These are phyloP conservation scores for Myxozyma melibiosi DNA, from an alignment of 805 yeast genomes.

Conservation along the genomic window DNA sequence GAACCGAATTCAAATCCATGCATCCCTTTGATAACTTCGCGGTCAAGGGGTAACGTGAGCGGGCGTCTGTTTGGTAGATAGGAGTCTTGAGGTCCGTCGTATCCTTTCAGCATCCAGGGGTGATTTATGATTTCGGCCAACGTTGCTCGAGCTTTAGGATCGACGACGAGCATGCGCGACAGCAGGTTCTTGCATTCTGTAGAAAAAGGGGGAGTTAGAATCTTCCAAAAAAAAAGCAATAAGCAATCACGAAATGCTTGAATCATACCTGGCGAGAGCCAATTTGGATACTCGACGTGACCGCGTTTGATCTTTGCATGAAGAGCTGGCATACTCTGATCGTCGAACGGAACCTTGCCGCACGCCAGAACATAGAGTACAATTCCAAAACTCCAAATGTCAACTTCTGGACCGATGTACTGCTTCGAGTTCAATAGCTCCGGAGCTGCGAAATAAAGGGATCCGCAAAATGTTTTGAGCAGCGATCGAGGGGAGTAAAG, in stretches of 20 bases:
- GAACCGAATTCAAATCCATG: conserved; percentile 76
- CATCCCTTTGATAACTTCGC: conserved; percentile 70
- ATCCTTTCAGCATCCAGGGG: conserved; percentile 94
- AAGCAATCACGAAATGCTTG: not conserved
- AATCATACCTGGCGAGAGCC: conserved; percentile 59
- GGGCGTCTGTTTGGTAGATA: conserved; percentile 81
- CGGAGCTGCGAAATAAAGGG: conserved; percentile 97
- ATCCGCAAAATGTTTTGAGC: conserved; percentile 94
- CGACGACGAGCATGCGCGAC: conserved; percentile 88
- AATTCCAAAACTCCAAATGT: conserved; percentile 97
- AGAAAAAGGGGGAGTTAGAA: not conserved
- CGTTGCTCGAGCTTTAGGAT: conserved; percentile 77
- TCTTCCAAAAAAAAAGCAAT: not conserved
- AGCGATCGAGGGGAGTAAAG: conserved; percentile 70
- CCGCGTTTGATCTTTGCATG: conserved; percentile 95
- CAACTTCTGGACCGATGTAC: conserved; percentile 95
- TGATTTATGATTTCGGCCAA: conserved; percentile 78
- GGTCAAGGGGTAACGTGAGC: conserved; percentile 66
- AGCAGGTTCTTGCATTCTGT: conserved; percentile 70
- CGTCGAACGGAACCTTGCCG: conserved; percentile 98
- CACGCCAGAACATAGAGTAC: conserved; percentile 93
- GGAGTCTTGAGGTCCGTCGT: conserved; percentile 67
- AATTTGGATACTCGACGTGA: conserved; percentile 84
- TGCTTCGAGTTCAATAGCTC: conserved; percentile 91
- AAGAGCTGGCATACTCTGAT: conserved; percentile 84